phyloP scores from a whole-genome alignment of 2,329 filamentous ascomycete genomes.

The Macroventuria anomochaeta region DNA sequence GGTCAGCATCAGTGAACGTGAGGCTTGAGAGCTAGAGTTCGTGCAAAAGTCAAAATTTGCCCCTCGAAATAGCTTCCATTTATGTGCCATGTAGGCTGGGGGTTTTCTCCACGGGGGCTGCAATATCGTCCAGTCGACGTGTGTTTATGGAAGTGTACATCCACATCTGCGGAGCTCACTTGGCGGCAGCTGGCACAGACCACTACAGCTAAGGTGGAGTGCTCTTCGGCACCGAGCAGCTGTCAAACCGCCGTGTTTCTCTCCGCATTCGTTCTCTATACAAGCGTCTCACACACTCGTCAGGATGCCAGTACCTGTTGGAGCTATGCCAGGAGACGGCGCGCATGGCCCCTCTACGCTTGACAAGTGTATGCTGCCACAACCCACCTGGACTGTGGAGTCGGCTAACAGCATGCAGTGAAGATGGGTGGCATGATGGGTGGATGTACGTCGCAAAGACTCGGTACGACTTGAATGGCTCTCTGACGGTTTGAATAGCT shows the following conservation, averaged over 20 bases:
- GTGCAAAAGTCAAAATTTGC: neutral
- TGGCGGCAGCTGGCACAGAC: slow-evolving; percentile 19
- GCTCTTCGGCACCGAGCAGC: slow-evolving; percentile 15
- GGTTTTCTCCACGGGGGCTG: too few relatives aligned
- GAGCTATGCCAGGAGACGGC: slow-evolving; percentile 47
- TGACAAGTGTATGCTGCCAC: slow-evolving; percentile 68
- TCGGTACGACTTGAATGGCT: neutral
- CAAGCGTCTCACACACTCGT: slow-evolving; percentile 6
- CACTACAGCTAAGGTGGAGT: slow-evolving; percentile 11
- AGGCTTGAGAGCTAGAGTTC: neutral
- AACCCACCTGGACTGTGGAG: slow-evolving; percentile 22
- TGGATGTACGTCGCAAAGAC: slow-evolving; percentile 72
- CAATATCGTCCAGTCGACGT: neutral
- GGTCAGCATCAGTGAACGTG: neutral
- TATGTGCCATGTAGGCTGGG: too few relatives aligned
- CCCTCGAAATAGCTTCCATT: neutral
- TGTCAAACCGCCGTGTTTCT: slow-evolving; percentile 21
- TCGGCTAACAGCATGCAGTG: slow-evolving; percentile 62
- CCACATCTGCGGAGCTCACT: slow-evolving; percentile 13
- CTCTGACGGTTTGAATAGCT: slow-evolving; percentile 62
- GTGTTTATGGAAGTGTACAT: too few relatives aligned
- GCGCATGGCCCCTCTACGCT: slow-evolving; percentile 67
- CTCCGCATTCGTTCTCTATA: slow-evolving; percentile 20
- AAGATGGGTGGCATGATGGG: slow-evolving; percentile 99
- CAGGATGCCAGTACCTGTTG: slow-evolving; percentile 65